These are phyloP conservation scores for Castanea crenata DNA, from an alignment of 306 rosid genomes.

Conservation along the genomic window DNA sequence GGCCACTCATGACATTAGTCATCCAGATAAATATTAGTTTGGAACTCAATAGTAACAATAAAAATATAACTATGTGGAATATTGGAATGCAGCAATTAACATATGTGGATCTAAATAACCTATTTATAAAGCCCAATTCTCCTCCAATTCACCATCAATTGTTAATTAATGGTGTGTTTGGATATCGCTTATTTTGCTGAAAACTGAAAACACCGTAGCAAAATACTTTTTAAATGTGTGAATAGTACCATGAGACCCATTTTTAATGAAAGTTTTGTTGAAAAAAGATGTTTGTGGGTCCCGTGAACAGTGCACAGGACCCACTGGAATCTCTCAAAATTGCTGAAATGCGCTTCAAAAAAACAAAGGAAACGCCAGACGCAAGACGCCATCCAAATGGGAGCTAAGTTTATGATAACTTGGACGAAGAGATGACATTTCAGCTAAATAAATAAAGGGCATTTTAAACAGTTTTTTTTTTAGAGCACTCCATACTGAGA, in stretches of 20 bases:
- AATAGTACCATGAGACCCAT: no score
- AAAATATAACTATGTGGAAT: neutral
- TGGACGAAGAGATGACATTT: neutral
- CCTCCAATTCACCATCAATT: neutral
- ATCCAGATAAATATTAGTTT: neutral
- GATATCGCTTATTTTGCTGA: no score
- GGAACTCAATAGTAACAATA: neutral
- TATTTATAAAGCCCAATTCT: neutral
- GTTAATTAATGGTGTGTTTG: neutral
- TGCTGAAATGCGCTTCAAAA: no score
- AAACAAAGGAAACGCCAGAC: no score
- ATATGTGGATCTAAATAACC: neutral
- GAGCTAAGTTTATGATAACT: neutral
- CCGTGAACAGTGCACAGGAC: no score
- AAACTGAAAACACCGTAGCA: no score
- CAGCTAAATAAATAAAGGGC: slow-evolving; percentile 1
- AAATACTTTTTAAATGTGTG: no score
- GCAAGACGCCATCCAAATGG: no score
- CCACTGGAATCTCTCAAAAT: no score
- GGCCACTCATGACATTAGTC: neutral
- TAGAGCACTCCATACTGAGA: slow-evolving; percentile 9
- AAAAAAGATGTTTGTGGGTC: no score
- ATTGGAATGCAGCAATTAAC: neutral
- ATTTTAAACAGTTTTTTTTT: neutral
- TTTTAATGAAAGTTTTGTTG: no score